Base-by-base conservation (phyloP, 148 eudicot genomes). In the Nepenthes gracilis region DNA sequence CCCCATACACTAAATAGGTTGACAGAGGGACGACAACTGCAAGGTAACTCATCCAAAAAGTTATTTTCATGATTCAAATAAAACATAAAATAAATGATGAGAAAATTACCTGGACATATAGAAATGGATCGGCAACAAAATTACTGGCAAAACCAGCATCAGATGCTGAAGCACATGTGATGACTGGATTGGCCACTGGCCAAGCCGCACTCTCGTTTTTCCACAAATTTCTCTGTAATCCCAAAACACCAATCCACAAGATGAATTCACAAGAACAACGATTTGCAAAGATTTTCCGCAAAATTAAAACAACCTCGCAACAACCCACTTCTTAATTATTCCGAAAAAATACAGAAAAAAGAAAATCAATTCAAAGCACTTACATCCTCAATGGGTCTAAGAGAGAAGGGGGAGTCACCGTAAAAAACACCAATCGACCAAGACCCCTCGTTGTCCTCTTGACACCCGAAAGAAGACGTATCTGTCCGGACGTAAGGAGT, bases 81-180 rank as follows among this genome's bases (percentile, higher is more conserved):
- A 38, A 9, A 9, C 11, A 33, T 7, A 12, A n/a, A n/a, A 48
- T 49, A 36, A 12, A 13, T 9, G 5, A 47, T 33, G 49, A 43
- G 37, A 37, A 4, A 65, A 61, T 72, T 78, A 86, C 98, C 77
- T 85, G 85, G 58, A 70, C 75, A 72, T 75, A 88, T 40, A 92
- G 91, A 69, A 92, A 92, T 53, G 98, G 98, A 63, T 92, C 96
- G 11, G 98, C 98, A 65, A 92, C 98, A 76, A 92, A 92, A 67
- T 92, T 92, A 69, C 96, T 85, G 15, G 94, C 88, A 59, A 72
- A 85, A 23, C 87, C 95, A 62, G 86, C 78, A 63, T 74, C 76
- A 49, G 98, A 83, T 54, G 74, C 80, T 15, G 96, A 78, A 58
- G 88, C 96, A 64, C 98, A 92, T 12, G 96, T 88, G 54, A 92